Evolutionary conservation across 2,329 filamentous ascomycete species (phyloP).

Genomic region (Fonsecaea pedrosoi): DNA sequence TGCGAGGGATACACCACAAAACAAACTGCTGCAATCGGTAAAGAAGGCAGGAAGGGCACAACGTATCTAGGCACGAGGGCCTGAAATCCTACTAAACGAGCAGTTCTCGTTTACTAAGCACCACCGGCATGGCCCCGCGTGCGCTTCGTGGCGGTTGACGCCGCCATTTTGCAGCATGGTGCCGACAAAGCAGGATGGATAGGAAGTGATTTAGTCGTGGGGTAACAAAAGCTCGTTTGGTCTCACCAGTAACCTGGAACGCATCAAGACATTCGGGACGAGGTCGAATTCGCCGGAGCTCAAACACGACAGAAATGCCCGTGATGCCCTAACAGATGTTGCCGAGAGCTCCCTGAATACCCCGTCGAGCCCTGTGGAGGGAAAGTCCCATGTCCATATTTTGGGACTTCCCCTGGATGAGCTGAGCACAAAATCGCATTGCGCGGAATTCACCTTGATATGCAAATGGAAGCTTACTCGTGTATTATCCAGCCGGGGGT

Average conservation of each 20-base stretch:
- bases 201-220: background rate
- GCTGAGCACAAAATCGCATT: background rate
- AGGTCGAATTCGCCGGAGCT: background rate
- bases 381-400: no score
- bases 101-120: constrained; percentile 3
- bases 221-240: background rate
- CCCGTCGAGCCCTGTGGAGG: background rate
- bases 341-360: background rate
- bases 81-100: background rate
- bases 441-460: background rate
- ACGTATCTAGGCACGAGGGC: background rate
- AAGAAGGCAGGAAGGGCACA: background rate
- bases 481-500: background rate
- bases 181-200: background rate
- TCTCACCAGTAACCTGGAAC: background rate
- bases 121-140: background rate
- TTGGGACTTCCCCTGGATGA: background rate
- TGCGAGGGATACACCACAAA: background rate
- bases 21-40: background rate
- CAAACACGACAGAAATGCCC: background rate
- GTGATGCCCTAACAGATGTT: background rate
- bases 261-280: background rate
- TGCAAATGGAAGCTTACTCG: background rate
- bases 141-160: background rate
- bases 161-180: background rate